Base-by-base conservation (phyloP, 768 basidiomycete genomes). In the Agrocybe chaxingu region DNA sequence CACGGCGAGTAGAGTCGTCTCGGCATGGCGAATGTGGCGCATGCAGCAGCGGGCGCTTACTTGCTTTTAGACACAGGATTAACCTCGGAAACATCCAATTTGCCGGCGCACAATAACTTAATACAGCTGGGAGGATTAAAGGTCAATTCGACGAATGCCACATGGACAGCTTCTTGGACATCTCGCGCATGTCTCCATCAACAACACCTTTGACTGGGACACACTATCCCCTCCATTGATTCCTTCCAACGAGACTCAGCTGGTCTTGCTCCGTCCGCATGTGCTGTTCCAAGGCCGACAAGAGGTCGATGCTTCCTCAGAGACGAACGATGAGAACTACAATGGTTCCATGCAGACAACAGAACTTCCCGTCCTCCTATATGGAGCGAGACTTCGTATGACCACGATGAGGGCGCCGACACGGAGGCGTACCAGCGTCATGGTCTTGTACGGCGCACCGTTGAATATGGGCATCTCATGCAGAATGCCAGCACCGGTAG, bases 301-400 rank as follows among this genome's bases (percentile, higher is more conserved):
- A 94, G 64, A 98, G 96, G 62, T 99, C 96, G 40, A 98, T 92
- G 64, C 98, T 97, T 98, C 96, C 71, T 93, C 95, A 9, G 93
- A 95, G 42, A 92, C 86, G 59, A 98, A 95, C 1, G 97, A 24
- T 84, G 29, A 98, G 77, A 12, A 98, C 87, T 12, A 97, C 97
- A 46, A 98, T 86, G 33, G 93, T 95, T 4, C 97, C 97, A 52
- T 93, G 92, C 11, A 98, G 71, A 9, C 13, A 98, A 68, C 29
- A 99, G 74, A 7, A 98, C 85, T 61, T 98, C 97, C n/a, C 95
- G 82, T 10, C 96, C 97, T 52, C 96, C 97, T 5, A 94, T 89
- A 19, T 98, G 94, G 42, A 98, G 76, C 3, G 95, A 82, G 5
- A 92, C 86, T 66, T 91, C 93, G 71, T 93, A 97, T 85, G 16